A percentile compares a stretch with the other conserved stretches of the same genome.
Evolutionary conservation across 2,329 filamentous ascomycete species (phyloP).

Genomic region (Colletotrichum horii): DNA sequence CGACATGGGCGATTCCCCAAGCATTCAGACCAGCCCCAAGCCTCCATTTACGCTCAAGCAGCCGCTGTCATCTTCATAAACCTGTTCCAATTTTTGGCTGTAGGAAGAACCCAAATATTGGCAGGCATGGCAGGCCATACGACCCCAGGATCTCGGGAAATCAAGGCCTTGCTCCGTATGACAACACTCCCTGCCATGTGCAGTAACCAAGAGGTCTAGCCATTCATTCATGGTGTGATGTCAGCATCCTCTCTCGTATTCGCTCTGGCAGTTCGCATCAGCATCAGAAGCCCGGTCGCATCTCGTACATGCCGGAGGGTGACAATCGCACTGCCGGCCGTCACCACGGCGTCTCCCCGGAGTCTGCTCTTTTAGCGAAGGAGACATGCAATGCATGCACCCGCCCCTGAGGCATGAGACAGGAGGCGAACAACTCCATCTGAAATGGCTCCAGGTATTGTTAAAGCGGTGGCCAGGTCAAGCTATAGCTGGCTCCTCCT

Average conservation of each 20-base stretch:
- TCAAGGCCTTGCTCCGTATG: neutral
- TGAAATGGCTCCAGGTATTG: neutral
- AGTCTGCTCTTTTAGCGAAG: neutral
- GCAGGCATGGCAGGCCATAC: neutral
- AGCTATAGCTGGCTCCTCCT: neutral
- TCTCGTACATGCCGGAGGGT: neutral
- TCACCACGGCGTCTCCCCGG: neutral
- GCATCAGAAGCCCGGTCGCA: neutral
- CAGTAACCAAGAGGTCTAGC: neutral
- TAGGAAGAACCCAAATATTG: neutral
- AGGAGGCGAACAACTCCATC: neutral
- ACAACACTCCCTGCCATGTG: neutral
- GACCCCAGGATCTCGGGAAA: neutral
- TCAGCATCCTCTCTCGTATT: neutral
- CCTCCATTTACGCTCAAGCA: too few relatives aligned
- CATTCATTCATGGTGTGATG: neutral
- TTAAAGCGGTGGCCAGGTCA: fast-evolving
- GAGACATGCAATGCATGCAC: neutral
- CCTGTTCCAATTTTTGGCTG: too few relatives aligned
- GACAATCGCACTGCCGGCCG: neutral
- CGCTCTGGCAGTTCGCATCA: fast-evolving
- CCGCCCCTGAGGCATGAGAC: neutral
- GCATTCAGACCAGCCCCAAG: too few relatives aligned
- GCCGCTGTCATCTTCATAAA: too few relatives aligned
- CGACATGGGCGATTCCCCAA: too few relatives aligned